These are phyloP conservation scores for Datisca glomerata DNA, from an alignment of 306 rosid genomes.

Conservation along the genomic window DNA sequence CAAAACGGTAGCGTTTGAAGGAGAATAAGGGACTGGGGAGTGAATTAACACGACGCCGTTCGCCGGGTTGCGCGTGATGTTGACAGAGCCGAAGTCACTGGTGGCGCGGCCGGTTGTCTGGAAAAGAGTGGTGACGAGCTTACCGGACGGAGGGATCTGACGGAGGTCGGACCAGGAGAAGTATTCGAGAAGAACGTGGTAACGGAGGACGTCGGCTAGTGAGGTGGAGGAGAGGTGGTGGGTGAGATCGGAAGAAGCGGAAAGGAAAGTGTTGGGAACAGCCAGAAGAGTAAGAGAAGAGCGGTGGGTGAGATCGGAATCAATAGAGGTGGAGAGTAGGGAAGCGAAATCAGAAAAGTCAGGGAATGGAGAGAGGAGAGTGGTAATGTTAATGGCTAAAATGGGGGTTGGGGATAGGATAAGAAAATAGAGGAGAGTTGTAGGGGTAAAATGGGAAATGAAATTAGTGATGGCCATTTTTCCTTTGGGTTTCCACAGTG, in stretches of 20 bases:
- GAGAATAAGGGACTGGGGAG: slow-evolving; percentile 48
- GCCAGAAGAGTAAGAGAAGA: slow-evolving; percentile 78
- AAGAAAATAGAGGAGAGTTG: slow-evolving; percentile 13
- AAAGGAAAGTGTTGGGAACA: slow-evolving; percentile 61
- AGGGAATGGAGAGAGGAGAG: slow-evolving; percentile 63
- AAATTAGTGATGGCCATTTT: slow-evolving; percentile 21
- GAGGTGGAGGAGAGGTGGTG: slow-evolving; percentile 44
- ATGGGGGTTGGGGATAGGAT: slow-evolving; percentile 14
- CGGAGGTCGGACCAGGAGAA: slow-evolving; percentile 61
- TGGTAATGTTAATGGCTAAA: slow-evolving; percentile 49
- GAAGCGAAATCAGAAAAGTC: slow-evolving; percentile 60
- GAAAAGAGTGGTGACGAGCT: slow-evolving; percentile 74
- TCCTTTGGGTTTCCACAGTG: not conserved
- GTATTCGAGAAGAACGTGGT: slow-evolving; percentile 84
- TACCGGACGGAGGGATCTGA: slow-evolving; percentile 57
- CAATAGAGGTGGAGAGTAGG: slow-evolving; percentile 42
- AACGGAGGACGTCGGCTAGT: slow-evolving; percentile 79
- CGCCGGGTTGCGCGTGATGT: slow-evolving; percentile 54
- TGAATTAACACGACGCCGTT: slow-evolving; percentile 36
- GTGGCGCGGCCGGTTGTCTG: slow-evolving; percentile 98
- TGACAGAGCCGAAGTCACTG: slow-evolving; percentile 62
- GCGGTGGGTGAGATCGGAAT: slow-evolving; percentile 52
- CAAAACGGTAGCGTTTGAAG: slow-evolving; percentile 64
- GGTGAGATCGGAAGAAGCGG: slow-evolving; percentile 38
- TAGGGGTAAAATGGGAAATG: slow-evolving; percentile 51